phyloP scores from a whole-genome alignment of 2,329 filamentous ascomycete genomes.

The Lachnellula subtilissima region DNA sequence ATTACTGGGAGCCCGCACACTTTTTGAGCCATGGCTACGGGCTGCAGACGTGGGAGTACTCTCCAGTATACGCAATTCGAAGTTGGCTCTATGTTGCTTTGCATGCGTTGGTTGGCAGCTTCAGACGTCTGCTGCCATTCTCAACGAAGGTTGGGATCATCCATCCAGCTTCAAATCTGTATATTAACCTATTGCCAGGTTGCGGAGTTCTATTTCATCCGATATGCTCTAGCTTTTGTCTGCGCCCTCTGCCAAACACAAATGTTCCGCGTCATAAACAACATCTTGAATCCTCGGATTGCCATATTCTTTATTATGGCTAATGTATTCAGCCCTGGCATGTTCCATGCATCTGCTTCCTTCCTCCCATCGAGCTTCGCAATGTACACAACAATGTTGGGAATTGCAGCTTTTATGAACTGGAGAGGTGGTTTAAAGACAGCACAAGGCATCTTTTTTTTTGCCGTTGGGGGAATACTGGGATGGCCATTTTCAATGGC shows the following conservation, averaged over 20 bases:
- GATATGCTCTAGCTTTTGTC: conserved; percentile 65
- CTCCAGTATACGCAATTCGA: conserved; percentile 87
- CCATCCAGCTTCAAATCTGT: neutral
- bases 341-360: conserved; percentile 85
- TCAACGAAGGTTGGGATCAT: conserved; percentile 48
- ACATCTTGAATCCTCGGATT: conserved; percentile 74
- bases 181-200: conserved; percentile 35
- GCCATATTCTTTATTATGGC: conserved; percentile 79
- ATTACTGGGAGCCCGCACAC: conserved; percentile 97
- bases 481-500: conserved; percentile 95
- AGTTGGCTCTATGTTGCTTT: conserved; percentile 88
- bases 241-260: conserved; percentile 81
- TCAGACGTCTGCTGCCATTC: conserved; percentile 59
- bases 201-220: conserved; percentile 82
- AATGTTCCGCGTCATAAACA: conserved; percentile 72
- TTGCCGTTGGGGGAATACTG: conserved; percentile 76
- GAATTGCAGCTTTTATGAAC: conserved; percentile 84
- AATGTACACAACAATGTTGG: conserved; percentile 90
- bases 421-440: conserved; percentile 77
- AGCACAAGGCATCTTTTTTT: conserved; percentile 82
- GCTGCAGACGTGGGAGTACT: conserved; percentile 98
- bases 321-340: conserved; percentile 75
- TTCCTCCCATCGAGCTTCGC: conserved; percentile 93
- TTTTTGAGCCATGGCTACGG: conserved; percentile 91
- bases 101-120: conserved; percentile 67